phyloP scores from a whole-genome alignment of 176 grass and related monocot species.

The Ensete glaucum region DNA sequence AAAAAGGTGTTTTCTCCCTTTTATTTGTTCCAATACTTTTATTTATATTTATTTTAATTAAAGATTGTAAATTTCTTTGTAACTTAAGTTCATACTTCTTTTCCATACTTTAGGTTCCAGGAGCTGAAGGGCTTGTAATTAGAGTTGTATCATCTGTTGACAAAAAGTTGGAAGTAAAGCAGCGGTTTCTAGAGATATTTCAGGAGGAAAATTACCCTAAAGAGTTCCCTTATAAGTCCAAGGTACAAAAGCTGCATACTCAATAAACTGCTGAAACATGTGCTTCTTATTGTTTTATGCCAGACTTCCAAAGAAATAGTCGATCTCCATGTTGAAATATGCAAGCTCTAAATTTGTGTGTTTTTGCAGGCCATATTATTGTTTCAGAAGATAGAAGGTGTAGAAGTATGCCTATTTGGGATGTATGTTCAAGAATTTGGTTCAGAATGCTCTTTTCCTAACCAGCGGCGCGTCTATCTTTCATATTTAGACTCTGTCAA shows the following conservation, averaged over 20 bases:
- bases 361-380: slow-evolving; percentile 80
- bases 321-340: not conserved
- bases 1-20: no score
- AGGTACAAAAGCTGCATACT: slow-evolving; percentile 39
- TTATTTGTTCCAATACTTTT: no score
- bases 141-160: slow-evolving; percentile 99
- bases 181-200: slow-evolving; percentile 95
- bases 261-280: not conserved
- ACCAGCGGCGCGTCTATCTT: slow-evolving; percentile 87
- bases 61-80: not conserved
- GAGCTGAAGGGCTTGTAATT: slow-evolving; percentile 93
- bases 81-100: not conserved
- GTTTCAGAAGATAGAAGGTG: slow-evolving; percentile 99
- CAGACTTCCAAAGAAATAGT: not conserved
- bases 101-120: slow-evolving; percentile 57
- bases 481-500: slow-evolving; percentile 99
- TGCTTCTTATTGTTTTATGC: not conserved
- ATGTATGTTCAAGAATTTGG: slow-evolving; percentile 99
- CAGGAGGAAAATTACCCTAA: slow-evolving; percentile 91
- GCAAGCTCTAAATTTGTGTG: not conserved
- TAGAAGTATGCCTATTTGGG: slow-evolving; percentile 98
- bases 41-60: no score
- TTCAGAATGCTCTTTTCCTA: slow-evolving; percentile 71
- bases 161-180: slow-evolving; percentile 98
- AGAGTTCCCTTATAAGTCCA: slow-evolving; percentile 97